phyloP scores from a whole-genome alignment of 306 rosid genomes.

The Cicer arietinum region DNA sequence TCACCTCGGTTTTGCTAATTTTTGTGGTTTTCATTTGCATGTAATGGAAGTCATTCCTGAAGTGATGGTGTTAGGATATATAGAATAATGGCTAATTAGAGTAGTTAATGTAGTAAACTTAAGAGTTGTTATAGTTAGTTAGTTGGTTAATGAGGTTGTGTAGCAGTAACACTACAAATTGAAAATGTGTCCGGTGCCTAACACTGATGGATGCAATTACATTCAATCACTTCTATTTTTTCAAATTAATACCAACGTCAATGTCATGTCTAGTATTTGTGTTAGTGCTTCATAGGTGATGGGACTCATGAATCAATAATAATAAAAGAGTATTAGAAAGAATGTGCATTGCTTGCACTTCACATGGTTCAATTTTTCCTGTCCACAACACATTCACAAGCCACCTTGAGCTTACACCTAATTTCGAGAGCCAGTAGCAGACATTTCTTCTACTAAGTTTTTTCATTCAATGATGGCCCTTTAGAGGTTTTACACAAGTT shows the following conservation, averaged over 20 bases:
- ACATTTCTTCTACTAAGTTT: neutral
- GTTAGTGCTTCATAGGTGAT: neutral
- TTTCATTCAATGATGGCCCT: neutral
- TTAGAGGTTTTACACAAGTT: neutral
- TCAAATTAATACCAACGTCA: neutral
- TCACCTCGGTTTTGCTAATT: neutral
- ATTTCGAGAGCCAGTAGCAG: slow-evolving; percentile 1
- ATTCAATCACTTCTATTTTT: neutral
- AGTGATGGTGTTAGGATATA: neutral
- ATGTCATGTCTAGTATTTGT: neutral
- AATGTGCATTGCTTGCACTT: neutral
- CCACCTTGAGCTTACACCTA: slow-evolving; percentile 29
- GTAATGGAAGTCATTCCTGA: neutral
- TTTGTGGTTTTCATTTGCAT: neutral
- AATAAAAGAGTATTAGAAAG: neutral
- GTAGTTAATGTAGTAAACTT: no score
- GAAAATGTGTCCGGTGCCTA: neutral
- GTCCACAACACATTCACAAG: slow-evolving; percentile 35
- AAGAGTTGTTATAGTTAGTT: no score
- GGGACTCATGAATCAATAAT: neutral
- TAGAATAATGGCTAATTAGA: no score
- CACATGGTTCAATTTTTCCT: slow-evolving; percentile 3
- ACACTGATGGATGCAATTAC: neutral
- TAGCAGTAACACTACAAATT: neutral
- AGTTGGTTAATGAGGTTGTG: neutral